These are phyloP conservation scores for Penicillium coffeae DNA, from an alignment of 495 filamentous ascomycete genomes.

Conservation along the genomic window DNA sequence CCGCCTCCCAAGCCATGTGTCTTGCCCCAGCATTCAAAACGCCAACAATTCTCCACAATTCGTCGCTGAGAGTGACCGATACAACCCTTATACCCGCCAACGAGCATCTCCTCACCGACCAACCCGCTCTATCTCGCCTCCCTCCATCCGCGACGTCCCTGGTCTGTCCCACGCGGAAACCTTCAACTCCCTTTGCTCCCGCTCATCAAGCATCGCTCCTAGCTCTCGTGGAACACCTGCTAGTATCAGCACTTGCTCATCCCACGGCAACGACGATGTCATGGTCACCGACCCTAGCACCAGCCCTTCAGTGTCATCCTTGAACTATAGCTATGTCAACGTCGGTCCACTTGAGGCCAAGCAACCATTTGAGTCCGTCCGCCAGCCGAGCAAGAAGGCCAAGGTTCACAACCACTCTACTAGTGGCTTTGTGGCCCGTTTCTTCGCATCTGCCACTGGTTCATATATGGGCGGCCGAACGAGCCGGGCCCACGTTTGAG, in stretches of 20 bases:
- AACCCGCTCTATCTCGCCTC: constrained; percentile 47
- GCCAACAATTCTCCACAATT: constrained; percentile 27
- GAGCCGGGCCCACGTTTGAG: constrained; percentile 29
- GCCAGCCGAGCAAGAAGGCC: constrained; percentile 44
- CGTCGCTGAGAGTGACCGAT: constrained; percentile 30
- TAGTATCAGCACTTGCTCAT: constrained; percentile 41
- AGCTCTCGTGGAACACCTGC: constrained; percentile 41
- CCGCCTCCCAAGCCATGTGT: constrained; percentile 30
- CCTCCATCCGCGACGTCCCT: constrained; percentile 46
- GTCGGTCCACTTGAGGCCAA: constrained; percentile 23
- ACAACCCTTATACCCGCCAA: constrained; percentile 35
- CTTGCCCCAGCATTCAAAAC: constrained; percentile 34
- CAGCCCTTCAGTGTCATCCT: constrained; percentile 28
- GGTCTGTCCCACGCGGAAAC: constrained; percentile 43
- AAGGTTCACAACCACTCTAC: constrained; percentile 20
- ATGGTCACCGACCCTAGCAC: constrained; percentile 30
- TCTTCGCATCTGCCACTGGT: constrained; percentile 41
- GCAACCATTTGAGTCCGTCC: constrained; percentile 21
- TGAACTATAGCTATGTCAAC: constrained; percentile 35
- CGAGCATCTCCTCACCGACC: constrained; percentile 32
- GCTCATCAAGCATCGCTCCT: constrained; percentile 46
- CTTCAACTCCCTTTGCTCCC: constrained; percentile 43
- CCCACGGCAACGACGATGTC: constrained; percentile 33
- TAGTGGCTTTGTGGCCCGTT: constrained; percentile 40
- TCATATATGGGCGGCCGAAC: constrained; percentile 43